Percentiles rank a stretch among this genome's conserved stretches.
Evolutionary conservation across 495 filamentous ascomycete genomes (phyloP).

Genomic region (Penicilliopsis zonata): DNA sequence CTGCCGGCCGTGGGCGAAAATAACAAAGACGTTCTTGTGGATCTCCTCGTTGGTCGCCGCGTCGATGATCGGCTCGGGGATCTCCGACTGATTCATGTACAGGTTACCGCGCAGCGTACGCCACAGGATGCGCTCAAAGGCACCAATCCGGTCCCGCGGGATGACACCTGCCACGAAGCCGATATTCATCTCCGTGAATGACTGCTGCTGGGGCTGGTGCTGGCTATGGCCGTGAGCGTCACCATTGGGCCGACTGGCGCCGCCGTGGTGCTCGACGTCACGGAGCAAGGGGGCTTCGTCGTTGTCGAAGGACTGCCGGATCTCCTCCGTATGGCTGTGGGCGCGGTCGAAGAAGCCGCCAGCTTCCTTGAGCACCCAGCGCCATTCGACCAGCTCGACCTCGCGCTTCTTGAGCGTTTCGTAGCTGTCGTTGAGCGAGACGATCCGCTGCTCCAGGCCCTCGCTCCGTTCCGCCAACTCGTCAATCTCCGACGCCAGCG

Average conservation of each 20-base stretch:
- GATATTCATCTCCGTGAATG: slow-evolving; percentile 93
- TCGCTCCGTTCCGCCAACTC: slow-evolving; percentile 86
- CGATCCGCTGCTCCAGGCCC: slow-evolving; percentile 81
- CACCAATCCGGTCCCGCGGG: slow-evolving; percentile 77
- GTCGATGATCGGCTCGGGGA: slow-evolving; percentile 87
- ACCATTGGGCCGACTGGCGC: slow-evolving; percentile 48
- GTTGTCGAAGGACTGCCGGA: slow-evolving; percentile 78
- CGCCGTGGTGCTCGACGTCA: slow-evolving; percentile 69
- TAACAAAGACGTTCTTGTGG: slow-evolving; percentile 97
- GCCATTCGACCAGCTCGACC: slow-evolving; percentile 93
- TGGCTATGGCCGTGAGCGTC: slow-evolving; percentile 57
- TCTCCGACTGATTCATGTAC: slow-evolving; percentile 99
- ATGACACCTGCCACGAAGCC: slow-evolving; percentile 99
- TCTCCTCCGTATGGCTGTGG: slow-evolving; percentile 92
- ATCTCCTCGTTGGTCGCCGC: slow-evolving; percentile 81
- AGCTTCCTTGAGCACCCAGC: slow-evolving; percentile 90
- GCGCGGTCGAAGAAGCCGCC: slow-evolving; percentile 95
- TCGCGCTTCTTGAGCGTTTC: slow-evolving; percentile 96
- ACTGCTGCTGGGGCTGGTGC: too few species aligned
- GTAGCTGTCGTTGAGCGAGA: slow-evolving; percentile 90
- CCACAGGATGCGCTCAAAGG: slow-evolving; percentile 97
- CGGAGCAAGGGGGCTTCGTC: slow-evolving; percentile 71
- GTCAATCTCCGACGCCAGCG: slow-evolving; percentile 87
- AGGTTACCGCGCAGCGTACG: slow-evolving; percentile 92
- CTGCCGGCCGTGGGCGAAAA: slow-evolving; percentile 97